Percentiles rank a stretch among this genome's conserved stretches.
These are phyloP conservation scores for Poronia punctata DNA, from an alignment of 495 filamentous ascomycete species.

Conservation along the genomic window DNA sequence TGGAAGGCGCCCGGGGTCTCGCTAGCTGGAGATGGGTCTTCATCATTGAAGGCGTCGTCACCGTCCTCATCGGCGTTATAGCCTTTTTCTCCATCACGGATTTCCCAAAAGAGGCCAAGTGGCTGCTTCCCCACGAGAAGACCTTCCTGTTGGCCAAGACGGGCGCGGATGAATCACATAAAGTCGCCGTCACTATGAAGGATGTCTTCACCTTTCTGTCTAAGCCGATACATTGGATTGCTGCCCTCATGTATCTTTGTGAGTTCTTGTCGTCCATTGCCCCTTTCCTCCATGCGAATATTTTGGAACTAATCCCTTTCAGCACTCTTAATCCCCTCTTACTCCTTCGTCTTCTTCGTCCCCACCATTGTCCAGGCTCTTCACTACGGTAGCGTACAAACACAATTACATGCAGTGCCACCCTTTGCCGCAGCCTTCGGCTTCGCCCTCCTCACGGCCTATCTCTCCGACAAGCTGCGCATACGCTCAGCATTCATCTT, in stretches of 20 bases:
- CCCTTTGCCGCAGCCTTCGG: slow-evolving; percentile 61
- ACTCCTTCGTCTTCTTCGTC: slow-evolving; percentile 52
- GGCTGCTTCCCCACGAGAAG: slow-evolving; percentile 57
- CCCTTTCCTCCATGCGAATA: background rate
- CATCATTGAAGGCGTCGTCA: slow-evolving; percentile 45
- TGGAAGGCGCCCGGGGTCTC: slow-evolving; percentile 21
- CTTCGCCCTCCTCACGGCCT: slow-evolving; percentile 44
- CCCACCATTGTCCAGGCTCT: slow-evolving; percentile 57
- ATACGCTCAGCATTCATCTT: slow-evolving; percentile 43
- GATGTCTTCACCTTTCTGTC: slow-evolving; percentile 62
- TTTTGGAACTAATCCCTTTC: slow-evolving; percentile 9
- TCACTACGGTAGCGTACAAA: slow-evolving; percentile 52
- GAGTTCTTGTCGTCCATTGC: background rate
- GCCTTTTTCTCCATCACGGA: slow-evolving; percentile 54
- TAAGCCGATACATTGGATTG: slow-evolving; percentile 50
- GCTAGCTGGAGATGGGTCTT: slow-evolving; percentile 41
- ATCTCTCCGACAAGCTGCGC: slow-evolving; percentile 43
- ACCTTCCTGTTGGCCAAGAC: slow-evolving; percentile 54
- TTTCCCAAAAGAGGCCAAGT: slow-evolving; percentile 53
- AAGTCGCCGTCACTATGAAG: slow-evolving; percentile 45
- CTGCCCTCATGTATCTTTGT: slow-evolving; percentile 70
- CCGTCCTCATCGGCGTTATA: slow-evolving; percentile 45
- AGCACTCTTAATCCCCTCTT: slow-evolving; percentile 61
- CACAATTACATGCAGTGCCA: slow-evolving; percentile 64
- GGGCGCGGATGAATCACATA: slow-evolving; percentile 49